Conservation (phyloP, 163 green algal species). For the Scenedesmus sp. region DNA sequence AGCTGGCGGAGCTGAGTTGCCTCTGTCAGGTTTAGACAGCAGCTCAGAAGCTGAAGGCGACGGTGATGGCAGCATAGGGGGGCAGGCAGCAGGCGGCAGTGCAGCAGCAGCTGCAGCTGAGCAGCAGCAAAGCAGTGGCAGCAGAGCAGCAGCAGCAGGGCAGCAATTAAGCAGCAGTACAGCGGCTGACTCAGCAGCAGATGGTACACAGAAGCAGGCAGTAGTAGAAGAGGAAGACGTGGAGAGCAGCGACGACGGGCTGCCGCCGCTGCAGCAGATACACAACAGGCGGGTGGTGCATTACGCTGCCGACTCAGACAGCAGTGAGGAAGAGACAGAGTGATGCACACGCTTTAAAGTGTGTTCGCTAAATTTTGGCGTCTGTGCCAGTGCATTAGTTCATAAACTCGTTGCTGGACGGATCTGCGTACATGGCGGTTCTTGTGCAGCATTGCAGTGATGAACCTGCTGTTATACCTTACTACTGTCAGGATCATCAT, state of each 20-base stretch:
- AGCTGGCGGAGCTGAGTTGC: background rate
- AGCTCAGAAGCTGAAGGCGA: constrained; percentile 24
- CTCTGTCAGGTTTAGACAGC: background rate
- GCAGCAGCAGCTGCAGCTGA: constrained; percentile 11
- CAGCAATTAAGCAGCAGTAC: background rate
- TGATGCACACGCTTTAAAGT: background rate
- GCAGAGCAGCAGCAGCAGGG: constrained; percentile 4
- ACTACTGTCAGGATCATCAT: too few species aligned
- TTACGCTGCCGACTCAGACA: background rate
- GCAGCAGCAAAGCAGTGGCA: background rate
- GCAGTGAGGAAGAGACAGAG: background rate
- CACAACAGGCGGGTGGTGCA: constrained; percentile 50
- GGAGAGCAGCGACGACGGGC: constrained; percentile 27
- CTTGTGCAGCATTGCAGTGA: too few species aligned
- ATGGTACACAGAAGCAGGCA: background rate
- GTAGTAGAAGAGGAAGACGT: background rate
- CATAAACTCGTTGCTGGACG: too few species aligned
- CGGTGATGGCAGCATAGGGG: background rate
- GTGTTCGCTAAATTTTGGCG: too few species aligned
- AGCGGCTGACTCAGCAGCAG: background rate
- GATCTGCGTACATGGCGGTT: too few species aligned
- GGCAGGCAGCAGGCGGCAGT: background rate
- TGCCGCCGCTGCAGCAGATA: constrained; percentile 54
- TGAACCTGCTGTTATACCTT: too few species aligned
- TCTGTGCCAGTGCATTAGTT: too few species aligned